These are phyloP conservation scores for Neoascochyta sp. DNA, from an alignment of 2,329 filamentous ascomycete genomes.

Conservation along the genomic window DNA sequence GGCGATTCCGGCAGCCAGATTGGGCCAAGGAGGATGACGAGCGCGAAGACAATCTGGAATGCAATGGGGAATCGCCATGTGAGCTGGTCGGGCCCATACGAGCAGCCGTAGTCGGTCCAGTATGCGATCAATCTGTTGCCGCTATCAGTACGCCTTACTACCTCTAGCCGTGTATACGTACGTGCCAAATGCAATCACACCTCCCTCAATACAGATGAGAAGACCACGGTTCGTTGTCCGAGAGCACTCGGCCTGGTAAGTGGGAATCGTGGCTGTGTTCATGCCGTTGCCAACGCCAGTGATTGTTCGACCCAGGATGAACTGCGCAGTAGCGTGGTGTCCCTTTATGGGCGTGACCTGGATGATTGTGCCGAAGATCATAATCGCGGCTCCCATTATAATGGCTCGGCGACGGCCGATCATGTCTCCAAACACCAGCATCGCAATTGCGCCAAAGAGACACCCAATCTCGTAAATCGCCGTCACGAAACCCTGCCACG, in stretches of 20 bases:
- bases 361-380: constrained; percentile 45
- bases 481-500: constrained; percentile 51
- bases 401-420: constrained; percentile 45
- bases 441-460: constrained; percentile 41
- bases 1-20: constrained; percentile 62
- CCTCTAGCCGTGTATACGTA: no score
- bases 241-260: constrained; percentile 53
- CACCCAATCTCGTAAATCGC: constrained; percentile 54
- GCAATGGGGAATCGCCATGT: constrained; percentile 53
- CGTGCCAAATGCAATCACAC: constrained; percentile 51
- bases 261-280: constrained; percentile 54
- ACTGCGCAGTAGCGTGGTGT: constrained; percentile 43
- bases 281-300: constrained; percentile 55
- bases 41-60: constrained; percentile 51
- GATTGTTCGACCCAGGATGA: constrained; percentile 52
- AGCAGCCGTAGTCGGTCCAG: constrained; percentile 43
- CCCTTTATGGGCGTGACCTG: constrained; percentile 37
- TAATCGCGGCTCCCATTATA: constrained; percentile 41
- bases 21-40: constrained; percentile 55
- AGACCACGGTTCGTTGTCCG: constrained; percentile 57
- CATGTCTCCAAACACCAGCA: constrained; percentile 39
- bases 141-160: no score
- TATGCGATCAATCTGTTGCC: constrained; percentile 51
- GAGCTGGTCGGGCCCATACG: constrained; percentile 28
- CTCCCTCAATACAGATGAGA: constrained; percentile 58